Evolutionary conservation across 108 stramenopile species (phyloP), one percentile per base, ranked within the genome.

Genomic region (Fragilaria radians): DNA sequence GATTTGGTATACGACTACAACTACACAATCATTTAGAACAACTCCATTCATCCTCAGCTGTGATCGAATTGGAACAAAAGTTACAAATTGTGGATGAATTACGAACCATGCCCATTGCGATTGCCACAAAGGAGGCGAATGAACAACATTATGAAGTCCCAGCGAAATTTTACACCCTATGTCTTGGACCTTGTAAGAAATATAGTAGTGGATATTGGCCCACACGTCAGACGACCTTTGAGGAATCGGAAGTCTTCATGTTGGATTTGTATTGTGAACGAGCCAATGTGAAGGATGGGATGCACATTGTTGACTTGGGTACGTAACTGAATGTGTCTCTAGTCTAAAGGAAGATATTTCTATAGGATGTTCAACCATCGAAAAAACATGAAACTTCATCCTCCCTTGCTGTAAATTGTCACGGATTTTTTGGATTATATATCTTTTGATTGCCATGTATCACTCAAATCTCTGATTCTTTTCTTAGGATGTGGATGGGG

Each of bases 91-190:
- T 85, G 19, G 9, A 62, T 21, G 70, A 82, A 54, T 57, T 89
- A 1, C 66, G 73, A 31, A 57, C 55, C 2, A 78, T 72, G 73
- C 75, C 91, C 55, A 96, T 97, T 63, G 97, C 97, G 31, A 86
- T 88, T 65, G 77, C 79, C 18, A 89, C 92, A 23, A 65, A 81
- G 4, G 91, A 54, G 28, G 96, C 98, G 18, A 97, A 97, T 68
- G 82, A 88, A 27, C 98, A 99, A 71, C 98, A 99, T 73, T 99
- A 99, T 67, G 98, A 99, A 63, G 95, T 99, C 9, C 94, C 89
- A 32, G 86, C 95, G 24, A 76, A 76, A 25, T 95, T 99, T 59
- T 99, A 96, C 67, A 77, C 75, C 53, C 46, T 83, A 34, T 85
- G 79, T 57, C 73, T 98, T 5, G 98, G 98, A 11, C 91, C 88